A percentile compares a stretch with the other conserved stretches of the same genome.
These are phyloP conservation scores for Penicillium sp. DNA, from an alignment of 2,329 filamentous ascomycete genomes.

Conservation along the genomic window DNA sequence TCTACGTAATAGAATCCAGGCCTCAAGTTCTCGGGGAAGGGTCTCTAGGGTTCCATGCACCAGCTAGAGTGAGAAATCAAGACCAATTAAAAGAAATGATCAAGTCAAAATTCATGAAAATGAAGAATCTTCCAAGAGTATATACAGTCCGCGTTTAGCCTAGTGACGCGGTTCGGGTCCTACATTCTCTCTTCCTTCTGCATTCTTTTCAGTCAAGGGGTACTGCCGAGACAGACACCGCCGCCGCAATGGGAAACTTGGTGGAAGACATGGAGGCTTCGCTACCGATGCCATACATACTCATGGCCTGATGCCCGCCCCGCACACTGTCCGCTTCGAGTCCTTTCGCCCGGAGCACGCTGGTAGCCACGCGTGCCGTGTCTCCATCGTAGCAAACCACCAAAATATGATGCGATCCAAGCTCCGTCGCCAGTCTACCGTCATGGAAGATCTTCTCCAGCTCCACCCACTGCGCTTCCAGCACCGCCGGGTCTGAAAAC, in stretches of 20 bases:
- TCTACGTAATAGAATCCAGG: neutral
- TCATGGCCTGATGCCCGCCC: constrained; percentile 40
- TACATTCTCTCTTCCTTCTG: constrained; percentile 12
- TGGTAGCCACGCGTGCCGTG: constrained; percentile 54
- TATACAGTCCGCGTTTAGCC: constrained; percentile 8
- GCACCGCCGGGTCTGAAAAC: constrained; percentile 46
- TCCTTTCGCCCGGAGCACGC: constrained; percentile 53
- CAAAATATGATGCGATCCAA: constrained; percentile 40
- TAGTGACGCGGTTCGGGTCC: constrained; percentile 16
- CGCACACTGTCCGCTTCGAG: constrained; percentile 48
- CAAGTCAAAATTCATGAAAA: neutral
- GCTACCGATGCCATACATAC: constrained; percentile 27
- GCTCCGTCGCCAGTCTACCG: constrained; percentile 15
- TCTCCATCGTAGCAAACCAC: constrained; percentile 57
- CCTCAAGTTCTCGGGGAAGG: neutral
- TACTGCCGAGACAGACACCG: constrained; percentile 18
- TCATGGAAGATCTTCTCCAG: constrained; percentile 46
- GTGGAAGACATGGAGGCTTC: constrained; percentile 2
- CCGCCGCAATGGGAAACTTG: constrained; percentile 12
- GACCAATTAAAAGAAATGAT: neutral
- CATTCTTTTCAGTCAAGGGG: constrained; percentile 15
- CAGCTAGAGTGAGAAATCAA: neutral
- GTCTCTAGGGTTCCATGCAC: constrained; percentile 1
- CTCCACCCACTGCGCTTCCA: constrained; percentile 49
- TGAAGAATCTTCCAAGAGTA: neutral